Evolutionary conservation across 2,329 filamentous ascomycete genomes (phyloP), one percentile per base, ranked within the genome.

Genomic region (Diplodia scrobiculata): DNA sequence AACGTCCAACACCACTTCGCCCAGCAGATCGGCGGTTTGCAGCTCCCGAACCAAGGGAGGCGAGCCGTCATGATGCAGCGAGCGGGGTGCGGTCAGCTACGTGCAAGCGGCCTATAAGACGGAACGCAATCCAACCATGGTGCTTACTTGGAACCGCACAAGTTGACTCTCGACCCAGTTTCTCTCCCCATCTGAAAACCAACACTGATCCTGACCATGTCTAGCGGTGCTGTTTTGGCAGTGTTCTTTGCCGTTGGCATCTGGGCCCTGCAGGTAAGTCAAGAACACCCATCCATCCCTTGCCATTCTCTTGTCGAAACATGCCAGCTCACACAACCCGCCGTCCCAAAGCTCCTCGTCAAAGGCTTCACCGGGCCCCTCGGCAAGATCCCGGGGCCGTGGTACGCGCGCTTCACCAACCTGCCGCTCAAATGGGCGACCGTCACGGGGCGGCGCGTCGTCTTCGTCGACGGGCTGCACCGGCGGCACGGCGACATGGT

Each of bases 401-500:
- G 72, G 72, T 73, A 75, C 50, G 72, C 74, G 17, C 70, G 69
- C 36, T 76, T 75, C 53, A 76, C 74, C 4, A 72, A 74, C 54
- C 70, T 74, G 14, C 70, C 71, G 19, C 70, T 80, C 27, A 79
- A 79, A 66, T 69, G 72, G 13, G 75, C 75, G 6, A 74, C 78
- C 13, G 66, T 80, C 10, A 71, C 71, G 11, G 78, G 78, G 4
- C 73, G 76, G 13, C 74, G 78, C 0, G 74, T 77, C 51, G 75
- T 77, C 62, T 78, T 77, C 68, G 76, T 80, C 32, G 73, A 80
- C 63, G 62, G 68, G 4, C 71, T 80, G 0, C 78, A 80, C 67
- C 67, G 73, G 47, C 51, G 70, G 55, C 74, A 76, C 69, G 74
- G 74, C 0, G 71, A 72, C 9, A 69, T 75, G 38, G 73, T 76